Base-by-base conservation (phyloP, 768 basidiomycete genomes). In the Tulasnella sp. region DNA sequence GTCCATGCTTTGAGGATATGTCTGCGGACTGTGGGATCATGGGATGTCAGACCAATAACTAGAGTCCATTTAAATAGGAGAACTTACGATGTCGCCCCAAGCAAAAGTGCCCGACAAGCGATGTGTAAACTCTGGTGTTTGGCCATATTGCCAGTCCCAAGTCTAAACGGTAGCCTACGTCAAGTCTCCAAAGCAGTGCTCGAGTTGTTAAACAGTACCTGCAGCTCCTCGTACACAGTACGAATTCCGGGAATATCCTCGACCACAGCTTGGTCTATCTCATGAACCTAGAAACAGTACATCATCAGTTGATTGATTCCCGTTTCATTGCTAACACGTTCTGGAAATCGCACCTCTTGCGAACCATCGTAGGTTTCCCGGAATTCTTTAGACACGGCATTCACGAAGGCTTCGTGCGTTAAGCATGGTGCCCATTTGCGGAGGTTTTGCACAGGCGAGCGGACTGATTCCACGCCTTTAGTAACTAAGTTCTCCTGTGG, bases 131-230 rank as follows among this genome's bases (percentile, higher is more conserved):
- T 96, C 91, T 47, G 95, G 95, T 0, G 95, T 96, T 77, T 95
- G 92, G 0, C 95, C 96, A 77, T 88, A 97, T 16, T 86, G 83
- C 94, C 95, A 98, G 26, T 92, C 86, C 97, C 97, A 98, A 39
- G 85, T 89, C 95, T 95, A 67, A 14, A n/a, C 14, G 26, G n/a
- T 2, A 19, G 39, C 34, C 22, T 36, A 19, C 5, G 42, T 37
- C n/a, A 35, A 36, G 40, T 68, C 26, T 16, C 41, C 0, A 5
- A 47, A 22, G 52, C 22, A 5, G 29, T 26, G 40, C n/a, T 29
- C 19, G 16, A 16, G 6, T 8, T 5, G 32, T 26, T 34, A 32
- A 41, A 26, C 79, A 86, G 39, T 74, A 90, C 93, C 76, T 82
- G 84, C 67, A 99, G 82, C 78, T 96, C 94, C 0, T 82, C 80